Conservation (phyloP, 2,329 filamentous ascomycete species). For the Trichoderma simmonsii region DNA sequence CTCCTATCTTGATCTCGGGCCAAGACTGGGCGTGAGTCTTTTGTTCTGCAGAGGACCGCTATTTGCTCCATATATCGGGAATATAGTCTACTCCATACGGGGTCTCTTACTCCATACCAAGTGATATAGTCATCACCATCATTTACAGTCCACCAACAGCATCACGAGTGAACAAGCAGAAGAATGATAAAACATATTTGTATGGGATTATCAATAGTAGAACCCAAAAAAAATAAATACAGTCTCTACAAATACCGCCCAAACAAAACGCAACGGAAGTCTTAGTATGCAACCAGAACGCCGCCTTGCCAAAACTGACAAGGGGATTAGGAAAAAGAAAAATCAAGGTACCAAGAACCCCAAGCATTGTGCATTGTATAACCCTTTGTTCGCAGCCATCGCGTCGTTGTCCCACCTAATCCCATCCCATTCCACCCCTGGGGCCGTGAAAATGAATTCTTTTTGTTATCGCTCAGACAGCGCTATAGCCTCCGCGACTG, state of each 20-base stretch:
- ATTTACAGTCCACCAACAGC: not conserved
- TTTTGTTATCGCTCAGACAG: conserved; percentile 59
- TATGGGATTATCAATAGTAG: conserved; percentile 15
- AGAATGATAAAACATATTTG: not conserved
- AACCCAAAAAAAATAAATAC: conserved; percentile 17
- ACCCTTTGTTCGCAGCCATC: conserved; percentile 1
- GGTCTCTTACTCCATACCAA: not conserved
- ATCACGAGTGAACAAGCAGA: not conserved
- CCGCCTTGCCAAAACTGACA: conserved; percentile 21
- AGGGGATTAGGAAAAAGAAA: not conserved
- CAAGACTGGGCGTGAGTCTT: not conserved
- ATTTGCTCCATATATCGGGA: not conserved
- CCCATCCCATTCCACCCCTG: not conserved
- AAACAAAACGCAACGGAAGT: conserved; percentile 28
- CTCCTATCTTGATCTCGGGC: not conserved
- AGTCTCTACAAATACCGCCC: conserved; percentile 24
- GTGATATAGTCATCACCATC: not conserved
- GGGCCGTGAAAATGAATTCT: not conserved
- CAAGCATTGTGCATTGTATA: conserved; percentile 18
- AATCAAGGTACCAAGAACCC: conserved; percentile 17
- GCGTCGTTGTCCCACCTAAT: not conserved
- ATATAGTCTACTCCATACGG: not conserved
- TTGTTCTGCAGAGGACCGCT: not conserved
- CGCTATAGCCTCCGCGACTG: conserved; percentile 87
- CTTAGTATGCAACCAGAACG: conserved; percentile 28